These are phyloP conservation scores for Sarcocystis neurona DNA, from an alignment of 169 alveolate genomes.

Conservation along the genomic window DNA sequence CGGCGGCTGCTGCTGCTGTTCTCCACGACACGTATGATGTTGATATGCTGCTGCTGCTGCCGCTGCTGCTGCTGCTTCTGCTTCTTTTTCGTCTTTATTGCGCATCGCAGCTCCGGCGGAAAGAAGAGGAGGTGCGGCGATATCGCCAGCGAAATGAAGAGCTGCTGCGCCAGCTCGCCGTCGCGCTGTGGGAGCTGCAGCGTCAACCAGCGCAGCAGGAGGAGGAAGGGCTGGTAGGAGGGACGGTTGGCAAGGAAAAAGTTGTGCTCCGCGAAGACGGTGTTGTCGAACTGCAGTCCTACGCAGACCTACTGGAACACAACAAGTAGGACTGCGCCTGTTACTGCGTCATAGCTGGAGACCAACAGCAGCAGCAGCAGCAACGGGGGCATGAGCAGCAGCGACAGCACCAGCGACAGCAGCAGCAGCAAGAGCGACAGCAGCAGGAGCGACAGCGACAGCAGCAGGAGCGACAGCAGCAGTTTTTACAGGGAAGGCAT, in stretches of 20 bases:
- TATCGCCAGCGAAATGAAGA: conserved; percentile 51
- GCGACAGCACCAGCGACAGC: too few relatives aligned
- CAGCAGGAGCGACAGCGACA: too few relatives aligned
- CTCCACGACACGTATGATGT: neutral
- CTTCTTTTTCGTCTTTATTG: neutral
- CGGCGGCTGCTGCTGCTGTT: conserved; percentile 22
- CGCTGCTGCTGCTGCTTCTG: conserved; percentile 30
- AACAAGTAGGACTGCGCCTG: neutral
- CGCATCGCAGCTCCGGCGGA: conserved; percentile 50
- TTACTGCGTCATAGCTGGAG: too few relatives aligned
- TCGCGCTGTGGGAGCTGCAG: conserved; percentile 48
- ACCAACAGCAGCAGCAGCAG: too few relatives aligned
- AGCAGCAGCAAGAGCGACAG: too few relatives aligned
- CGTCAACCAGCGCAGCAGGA: conserved; percentile 24
- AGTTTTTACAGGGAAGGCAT: too few relatives aligned
- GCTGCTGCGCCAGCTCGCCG: conserved; percentile 57
- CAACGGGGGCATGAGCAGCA: too few relatives aligned
- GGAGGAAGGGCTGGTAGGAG: neutral
- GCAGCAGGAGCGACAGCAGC: neutral
- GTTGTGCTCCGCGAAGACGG: neutral
- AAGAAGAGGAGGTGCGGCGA: conserved; percentile 54
- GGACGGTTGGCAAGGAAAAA: neutral
- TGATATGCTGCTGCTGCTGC: neutral
- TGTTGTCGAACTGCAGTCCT: neutral
- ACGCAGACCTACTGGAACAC: neutral